Evolutionary conservation across 305 asterid species (phyloP), one percentile per base, ranked within the genome.

Genomic region (Solanum hybrid): DNA sequence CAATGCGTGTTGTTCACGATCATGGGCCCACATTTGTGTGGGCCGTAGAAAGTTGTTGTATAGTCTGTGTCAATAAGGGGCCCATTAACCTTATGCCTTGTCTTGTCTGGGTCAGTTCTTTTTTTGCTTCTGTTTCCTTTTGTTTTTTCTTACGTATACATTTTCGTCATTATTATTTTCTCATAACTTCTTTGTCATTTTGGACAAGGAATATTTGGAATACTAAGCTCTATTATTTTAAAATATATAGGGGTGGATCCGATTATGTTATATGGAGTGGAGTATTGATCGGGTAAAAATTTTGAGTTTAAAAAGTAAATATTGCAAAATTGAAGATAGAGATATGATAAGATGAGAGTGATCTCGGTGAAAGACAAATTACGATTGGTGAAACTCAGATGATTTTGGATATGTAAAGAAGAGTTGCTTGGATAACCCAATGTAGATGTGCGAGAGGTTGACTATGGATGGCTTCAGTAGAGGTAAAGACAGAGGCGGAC

Each of bases 21-120:
- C 4, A 10, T 69, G 76, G 76, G 76, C 76, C 76, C 76, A 69
- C 76, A 1, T 24, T 56, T 69, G 22, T 10, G 32, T 69, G 76
- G 66, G 90, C 93, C 90, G 38, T 69, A 7, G 3, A 56, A 40
- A 64, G 71, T 81, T 64, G 20, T 78, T 86, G 92, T 89, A 76
- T 87, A 51, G 93, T 92, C 95, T 90, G 86, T 36, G 88, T 91
- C 91, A 94, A 92, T 91, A 4, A 92, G 91, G 94, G 95, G 93
- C 95, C 95, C 91, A 40, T 51, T 91, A 91, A 93, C 87, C 88
- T 71, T 13, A 24, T 85, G 95, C 86, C 92, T 22, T 87, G 96
- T 94, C 97, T 94, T 92, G 92, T 95, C 97, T 89, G 17, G 79
- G 40, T 72, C 93, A 87, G 91, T 87, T 24, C 34, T 86, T 66